Evolutionary conservation across 768 basidiomycete species (phyloP).

Genomic region (Calocybe cyanea): DNA sequence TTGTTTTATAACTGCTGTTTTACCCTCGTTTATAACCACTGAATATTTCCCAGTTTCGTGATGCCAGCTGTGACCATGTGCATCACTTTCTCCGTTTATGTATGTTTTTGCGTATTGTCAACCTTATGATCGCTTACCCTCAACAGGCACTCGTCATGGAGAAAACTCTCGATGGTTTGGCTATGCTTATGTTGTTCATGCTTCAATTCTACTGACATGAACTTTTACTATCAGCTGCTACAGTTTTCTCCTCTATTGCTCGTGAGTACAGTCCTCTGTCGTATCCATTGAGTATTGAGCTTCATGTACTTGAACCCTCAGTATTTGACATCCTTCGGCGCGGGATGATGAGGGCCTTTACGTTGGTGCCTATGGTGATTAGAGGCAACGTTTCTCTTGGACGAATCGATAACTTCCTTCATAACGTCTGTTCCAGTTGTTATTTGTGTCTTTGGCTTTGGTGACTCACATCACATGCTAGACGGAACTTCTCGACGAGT

Average conservation of each 20-base stretch:
- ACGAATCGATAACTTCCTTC: conserved; percentile 40
- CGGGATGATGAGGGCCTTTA: conserved; percentile 35
- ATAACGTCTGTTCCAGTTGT: conserved; percentile 21
- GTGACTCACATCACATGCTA: conserved; percentile 9
- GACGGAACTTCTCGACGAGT: conserved; percentile 47
- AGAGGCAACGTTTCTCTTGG: conserved; percentile 60
- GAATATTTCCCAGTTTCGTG: conserved; percentile 36
- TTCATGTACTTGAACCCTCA: conserved; percentile 15
- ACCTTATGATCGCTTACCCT: neutral
- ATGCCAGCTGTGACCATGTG: conserved; percentile 66
- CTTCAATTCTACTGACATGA: neutral
- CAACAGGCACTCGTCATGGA: conserved; percentile 12
- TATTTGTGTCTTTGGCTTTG: no score
- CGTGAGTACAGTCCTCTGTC: conserved; percentile 1
- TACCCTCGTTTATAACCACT: neutral
- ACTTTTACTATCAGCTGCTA: conserved; percentile 5
- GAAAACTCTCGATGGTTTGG: conserved; percentile 9
- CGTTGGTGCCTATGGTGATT: conserved; percentile 18
- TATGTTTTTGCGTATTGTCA: neutral
- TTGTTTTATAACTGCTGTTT: neutral
- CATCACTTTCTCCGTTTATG: conserved; percentile 53
- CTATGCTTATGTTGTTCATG: neutral
- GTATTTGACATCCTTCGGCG: conserved; percentile 60
- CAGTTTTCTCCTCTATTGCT: conserved; percentile 14
- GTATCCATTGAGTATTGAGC: neutral